Base-by-base conservation (phyloP, 352 stramenopile species). In the Pythium dissotocum region DNA sequence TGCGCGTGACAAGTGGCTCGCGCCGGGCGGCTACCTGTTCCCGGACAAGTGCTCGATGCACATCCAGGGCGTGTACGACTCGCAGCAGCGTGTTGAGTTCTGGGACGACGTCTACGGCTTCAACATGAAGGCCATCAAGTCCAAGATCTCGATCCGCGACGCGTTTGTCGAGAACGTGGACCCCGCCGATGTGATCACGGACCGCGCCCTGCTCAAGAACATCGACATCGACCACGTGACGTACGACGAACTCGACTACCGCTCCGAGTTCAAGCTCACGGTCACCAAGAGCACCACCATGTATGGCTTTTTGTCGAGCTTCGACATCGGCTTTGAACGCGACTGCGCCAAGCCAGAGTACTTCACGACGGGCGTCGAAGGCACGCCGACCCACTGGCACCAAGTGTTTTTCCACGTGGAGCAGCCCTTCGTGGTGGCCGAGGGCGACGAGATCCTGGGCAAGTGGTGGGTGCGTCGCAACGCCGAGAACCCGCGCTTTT, bases 101-200 rank as follows among this genome's bases (percentile, higher is more conserved):
- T 99, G 98, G 98, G 84, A 99, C 59, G 76, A 98, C 67, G 97
- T 99, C 13, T 99, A 99, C 77, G 97, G 98, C 57, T 99, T 99
- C 77, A 95, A 99, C 74, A 99, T 99, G 97, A 94, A 90, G 69
- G 83, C 87, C 16, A 97, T 99, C 72, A 96, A 98, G 77, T 82
- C 96, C 60, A 92, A 92, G 69, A 95, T 99, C 67, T 97, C 94
- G 16, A 87, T 99, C 55, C 87, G 81, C 40, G 98, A 99, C 73
- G 96, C 93, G 13, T 96, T 99, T 46, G 95, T 99, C 46, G 97
- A 99, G 71, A 87, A 98, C 33, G 94, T 99, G 16, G 78, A 93
- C 46, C 70, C 85, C 14, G 89, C 85, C 18, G 83, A 94, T 35
- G 79, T 98, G 32, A 83, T 98, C 49, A 98, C 95, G 13, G 88